phyloP scores from a whole-genome alignment of 2,329 filamentous ascomycete genomes.

The Aureobasidium leucospermi region DNA sequence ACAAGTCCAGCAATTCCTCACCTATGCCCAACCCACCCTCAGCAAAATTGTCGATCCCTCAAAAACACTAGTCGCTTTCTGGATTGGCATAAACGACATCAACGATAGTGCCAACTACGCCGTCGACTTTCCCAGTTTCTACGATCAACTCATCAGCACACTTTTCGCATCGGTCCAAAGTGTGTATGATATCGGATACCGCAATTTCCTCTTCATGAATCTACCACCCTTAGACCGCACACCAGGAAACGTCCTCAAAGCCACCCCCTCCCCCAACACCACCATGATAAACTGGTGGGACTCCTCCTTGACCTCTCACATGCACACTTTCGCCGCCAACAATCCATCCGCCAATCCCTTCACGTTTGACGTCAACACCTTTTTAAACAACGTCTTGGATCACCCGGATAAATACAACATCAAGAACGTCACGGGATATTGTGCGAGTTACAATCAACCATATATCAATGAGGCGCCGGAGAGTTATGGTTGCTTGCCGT shows the following conservation, averaged over 20 bases:
- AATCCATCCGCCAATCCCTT: slow-evolving; percentile 31
- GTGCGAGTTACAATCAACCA: slow-evolving; percentile 38
- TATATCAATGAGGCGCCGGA: slow-evolving; percentile 37
- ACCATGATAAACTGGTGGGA: slow-evolving; percentile 43
- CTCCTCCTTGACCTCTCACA: slow-evolving; percentile 29
- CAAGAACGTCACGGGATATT: slow-evolving; percentile 40
- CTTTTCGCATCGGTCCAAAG: slow-evolving; percentile 36
- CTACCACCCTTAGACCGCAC: slow-evolving; percentile 45
- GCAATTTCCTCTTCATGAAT: slow-evolving; percentile 44
- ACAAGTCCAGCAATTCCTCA: slow-evolving; percentile 43
- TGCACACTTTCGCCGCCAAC: slow-evolving; percentile 26
- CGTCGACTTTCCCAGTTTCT: slow-evolving; percentile 35
- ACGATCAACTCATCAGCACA: slow-evolving; percentile 34
- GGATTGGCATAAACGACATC: slow-evolving; percentile 52
- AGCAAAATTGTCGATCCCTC: slow-evolving; percentile 26
- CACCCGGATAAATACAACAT: slow-evolving; percentile 36
- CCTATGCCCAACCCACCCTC: slow-evolving; percentile 39
- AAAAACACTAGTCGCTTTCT: slow-evolving; percentile 42
- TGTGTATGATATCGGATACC: slow-evolving; percentile 38
- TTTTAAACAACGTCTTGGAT: slow-evolving; percentile 38
- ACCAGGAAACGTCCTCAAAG: slow-evolving; percentile 28
- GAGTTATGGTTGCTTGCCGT: slow-evolving; percentile 39
- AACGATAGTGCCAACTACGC: slow-evolving; percentile 34
- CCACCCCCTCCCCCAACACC: slow-evolving; percentile 36
- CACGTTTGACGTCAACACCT: slow-evolving; percentile 39